A percentile compares a stretch with the other conserved stretches of the same genome.
phyloP scores from a whole-genome alignment of 2,329 filamentous ascomycete species.

The Colletotrichum liaoningense region DNA sequence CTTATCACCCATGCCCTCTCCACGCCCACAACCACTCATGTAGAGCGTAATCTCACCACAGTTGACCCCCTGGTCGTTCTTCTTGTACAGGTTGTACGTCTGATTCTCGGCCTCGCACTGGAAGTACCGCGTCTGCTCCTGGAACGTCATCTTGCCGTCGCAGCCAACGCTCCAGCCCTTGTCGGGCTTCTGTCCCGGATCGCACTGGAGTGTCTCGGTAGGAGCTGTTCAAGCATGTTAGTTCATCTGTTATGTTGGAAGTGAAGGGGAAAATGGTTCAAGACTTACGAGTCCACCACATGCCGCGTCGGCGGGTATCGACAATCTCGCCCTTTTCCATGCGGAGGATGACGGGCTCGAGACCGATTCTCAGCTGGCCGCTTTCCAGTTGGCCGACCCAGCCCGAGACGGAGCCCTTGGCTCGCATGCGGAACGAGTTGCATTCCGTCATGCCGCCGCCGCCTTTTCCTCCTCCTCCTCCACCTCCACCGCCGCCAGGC shows the following conservation, averaged over 20 bases:
- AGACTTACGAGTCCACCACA: slow-evolving; percentile 69
- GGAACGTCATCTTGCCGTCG: slow-evolving; percentile 62
- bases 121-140: slow-evolving; percentile 65
- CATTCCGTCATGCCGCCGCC: slow-evolving; percentile 12
- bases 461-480: neutral
- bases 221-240: slow-evolving; percentile 50
- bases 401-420: slow-evolving; percentile 61
- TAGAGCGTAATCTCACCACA: slow-evolving; percentile 62
- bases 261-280: neutral
- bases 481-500: neutral
- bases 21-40: neutral
- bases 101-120: slow-evolving; percentile 68
- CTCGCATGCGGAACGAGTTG: slow-evolving; percentile 62
- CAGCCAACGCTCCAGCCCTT: slow-evolving; percentile 67
- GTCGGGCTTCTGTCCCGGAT: slow-evolving; percentile 61
- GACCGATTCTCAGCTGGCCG: slow-evolving; percentile 69
- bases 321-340: slow-evolving; percentile 61
- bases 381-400: slow-evolving; percentile 69
- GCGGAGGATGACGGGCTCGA: slow-evolving; percentile 58
- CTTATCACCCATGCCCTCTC: neutral
- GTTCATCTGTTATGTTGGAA: neutral
- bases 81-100: slow-evolving; percentile 67
- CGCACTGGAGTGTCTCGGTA: slow-evolving; percentile 72
- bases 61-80: slow-evolving; percentile 50
- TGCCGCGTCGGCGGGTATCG: slow-evolving; percentile 68